These are phyloP conservation scores for Blakeslea trispora DNA, from an alignment of 371 early-diverging fungal species.

Conservation along the genomic window DNA sequence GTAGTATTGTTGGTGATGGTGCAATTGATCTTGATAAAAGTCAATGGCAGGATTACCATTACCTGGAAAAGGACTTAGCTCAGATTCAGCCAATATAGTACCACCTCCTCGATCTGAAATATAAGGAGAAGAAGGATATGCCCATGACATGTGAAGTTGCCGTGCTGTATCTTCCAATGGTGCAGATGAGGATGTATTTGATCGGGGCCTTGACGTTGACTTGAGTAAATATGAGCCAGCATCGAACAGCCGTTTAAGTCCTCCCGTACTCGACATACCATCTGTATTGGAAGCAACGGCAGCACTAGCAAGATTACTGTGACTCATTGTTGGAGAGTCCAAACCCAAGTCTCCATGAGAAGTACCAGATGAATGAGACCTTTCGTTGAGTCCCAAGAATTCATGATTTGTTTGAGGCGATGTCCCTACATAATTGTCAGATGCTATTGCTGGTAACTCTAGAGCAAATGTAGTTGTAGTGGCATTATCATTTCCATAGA, in stretches of 20 bases:
- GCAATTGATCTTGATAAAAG: slow-evolving; percentile 18
- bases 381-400: neutral
- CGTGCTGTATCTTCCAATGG: slow-evolving; percentile 26
- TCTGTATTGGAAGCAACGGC: neutral
- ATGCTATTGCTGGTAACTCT: slow-evolving; percentile 33
- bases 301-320: slow-evolving; percentile 1
- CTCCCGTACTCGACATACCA: slow-evolving; percentile 12
- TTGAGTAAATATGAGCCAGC: slow-evolving; percentile 43
- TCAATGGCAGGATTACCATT: slow-evolving; percentile 41
- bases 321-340: slow-evolving; percentile 6
- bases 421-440: slow-evolving; percentile 12
- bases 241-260: slow-evolving; percentile 42
- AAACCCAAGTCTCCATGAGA: neutral
- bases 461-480: slow-evolving; percentile 42
- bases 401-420: slow-evolving; percentile 12
- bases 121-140: slow-evolving; percentile 15
- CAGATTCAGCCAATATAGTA: slow-evolving; percentile 37
- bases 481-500: slow-evolving; percentile 43
- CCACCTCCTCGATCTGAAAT: slow-evolving; percentile 46
- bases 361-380: slow-evolving; percentile 8
- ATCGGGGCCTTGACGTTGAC: slow-evolving; percentile 29
- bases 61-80: slow-evolving; percentile 62
- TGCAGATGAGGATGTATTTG: slow-evolving; percentile 42
- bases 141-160: neutral
- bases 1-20: slow-evolving; percentile 5